Percentiles rank a stretch among this genome's conserved stretches.
Conservation (phyloP, 768 basidiomycete species). For the Chlorophyllum brunneum region DNA sequence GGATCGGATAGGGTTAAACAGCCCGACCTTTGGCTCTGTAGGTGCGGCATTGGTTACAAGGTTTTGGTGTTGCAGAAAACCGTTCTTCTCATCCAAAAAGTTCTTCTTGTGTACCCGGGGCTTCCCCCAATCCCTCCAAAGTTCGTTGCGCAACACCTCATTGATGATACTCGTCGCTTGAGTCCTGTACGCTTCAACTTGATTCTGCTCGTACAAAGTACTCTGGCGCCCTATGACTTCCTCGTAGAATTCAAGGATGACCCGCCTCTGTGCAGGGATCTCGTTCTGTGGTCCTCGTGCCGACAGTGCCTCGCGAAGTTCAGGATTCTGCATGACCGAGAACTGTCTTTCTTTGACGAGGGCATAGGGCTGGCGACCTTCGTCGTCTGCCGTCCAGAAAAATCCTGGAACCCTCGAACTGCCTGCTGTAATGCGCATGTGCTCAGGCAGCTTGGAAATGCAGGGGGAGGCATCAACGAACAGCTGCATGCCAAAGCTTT, state of each 20-base stretch:
- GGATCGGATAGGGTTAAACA: too few relatives aligned
- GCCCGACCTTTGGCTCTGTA: too few relatives aligned
- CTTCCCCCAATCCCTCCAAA: constrained; percentile 2
- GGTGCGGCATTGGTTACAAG: too few relatives aligned
- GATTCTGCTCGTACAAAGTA: constrained; percentile 18
- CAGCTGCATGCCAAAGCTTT: constrained; percentile 13
- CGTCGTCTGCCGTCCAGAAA: background rate
- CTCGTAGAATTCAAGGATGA: constrained; percentile 26
- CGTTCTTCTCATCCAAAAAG: too few relatives aligned
- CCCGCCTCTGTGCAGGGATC: constrained; percentile 1
- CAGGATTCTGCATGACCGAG: constrained; percentile 27
- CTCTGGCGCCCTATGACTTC: constrained; percentile 23
- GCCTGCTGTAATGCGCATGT: background rate
- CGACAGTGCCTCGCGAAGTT: constrained; percentile 18
- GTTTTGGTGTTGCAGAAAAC: too few relatives aligned
- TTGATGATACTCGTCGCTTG: background rate
- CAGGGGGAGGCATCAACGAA: background rate
- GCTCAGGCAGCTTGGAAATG: background rate
- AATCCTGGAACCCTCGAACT: background rate
- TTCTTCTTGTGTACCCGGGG: background rate
- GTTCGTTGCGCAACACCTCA: background rate
- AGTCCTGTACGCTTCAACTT: constrained; percentile 15
- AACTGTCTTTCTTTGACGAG: constrained; percentile 11
- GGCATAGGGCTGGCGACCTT: background rate
- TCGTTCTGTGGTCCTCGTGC: constrained; percentile 9